Evolutionary conservation across 2,329 filamentous ascomycete species (phyloP), one percentile per base, ranked within the genome.

Genomic region (Sclerotinia nivalis): DNA sequence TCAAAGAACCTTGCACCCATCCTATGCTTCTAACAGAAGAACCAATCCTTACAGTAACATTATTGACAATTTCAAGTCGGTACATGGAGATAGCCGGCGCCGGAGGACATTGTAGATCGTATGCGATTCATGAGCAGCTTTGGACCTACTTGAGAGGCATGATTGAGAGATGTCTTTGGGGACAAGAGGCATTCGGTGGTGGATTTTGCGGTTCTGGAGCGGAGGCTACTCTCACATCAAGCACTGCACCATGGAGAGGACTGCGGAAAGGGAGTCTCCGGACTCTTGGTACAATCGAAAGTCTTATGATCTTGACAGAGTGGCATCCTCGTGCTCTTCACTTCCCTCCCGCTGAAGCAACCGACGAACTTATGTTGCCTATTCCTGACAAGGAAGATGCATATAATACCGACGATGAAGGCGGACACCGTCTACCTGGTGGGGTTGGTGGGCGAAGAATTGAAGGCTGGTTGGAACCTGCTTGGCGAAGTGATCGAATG

Each of bases 241-340:
- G 87, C 79, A 91, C 89, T 5, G 88, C 91, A 72, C 85, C 91
- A 61, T 87, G 91, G 88, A 83, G 90, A 82, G 86, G 89, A 81
- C 77, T 93, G 81, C 80, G 88, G 69, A 91, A 91, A 77, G 91
- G 91, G 28, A 96, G 94, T 74, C 83, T 98, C 67, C 87, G 96
- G 66, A 97, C 95, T 0, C 83, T 99, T 4, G 96, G 96, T 22
- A 97, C 95, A 0, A 93, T 99, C 37, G 96, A 99, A 81, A 96
- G 93, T 47, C 82, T 99, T 45, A 89, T 99, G 84, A 90, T 99
- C 37, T 83, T 99, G 58, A 98, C 95, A 1, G 96, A 99, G 78
- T 99, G 96, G 95, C 95, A 98, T 79, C 96, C 96, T 6, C 89
- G 95, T 8, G 94, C 94, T 22, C 85, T 99, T 71, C 95, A 98